Base-by-base conservation (phyloP, 176 grass and related monocot species). In the Musa schizocarpa region DNA sequence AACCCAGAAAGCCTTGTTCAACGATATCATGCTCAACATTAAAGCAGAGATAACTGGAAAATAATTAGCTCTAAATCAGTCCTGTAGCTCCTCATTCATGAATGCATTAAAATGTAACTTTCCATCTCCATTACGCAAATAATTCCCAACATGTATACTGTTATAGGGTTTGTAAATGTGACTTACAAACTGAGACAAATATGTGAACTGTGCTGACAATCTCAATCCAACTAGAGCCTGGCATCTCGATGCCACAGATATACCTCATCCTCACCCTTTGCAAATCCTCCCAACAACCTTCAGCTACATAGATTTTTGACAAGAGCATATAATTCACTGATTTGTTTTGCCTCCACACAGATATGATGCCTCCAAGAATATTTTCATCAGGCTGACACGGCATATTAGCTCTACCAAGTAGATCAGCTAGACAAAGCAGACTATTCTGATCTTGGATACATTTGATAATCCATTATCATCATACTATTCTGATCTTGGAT, bases 161-260 rank as follows among this genome's bases (percentile, higher is more conserved):
- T 53, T 84, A 79, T 74, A 10, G 65, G 20, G 73, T 74, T 14
- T 25, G 86, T 51, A 80, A 79, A 66, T 84, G 74, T 8, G 59
- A 67, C 13, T 63, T 74, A 78, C 89, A 86, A 82, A 80, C 78
- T 71, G 90, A 92, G 43, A 92, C 84, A 82, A 92, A 92, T 59
- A 81, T 80, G 52, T 55, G 76, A 75, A 89, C 84, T 10, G 9
- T 75, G 58, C 86, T 86, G 72, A 79, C 79, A 63, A 80, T 56
- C 71, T 89, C 90, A 80, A 86, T 89, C 90, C 90, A 92, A 68
- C 86, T 92, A 82, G 76, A 89, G 16, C 86, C 90, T n/a, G 84
- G 79, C 27, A 92, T 79, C 79, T 92, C 89, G 68, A 25, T 78
- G 48, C 77, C 65, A 13, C 84, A 86, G 8, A 51, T 75, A 21